Percentiles rank a stretch among this genome's conserved stretches.
phyloP scores from a whole-genome alignment of 1,284 basidiomycete species.

The Spongispora temasekensis region DNA sequence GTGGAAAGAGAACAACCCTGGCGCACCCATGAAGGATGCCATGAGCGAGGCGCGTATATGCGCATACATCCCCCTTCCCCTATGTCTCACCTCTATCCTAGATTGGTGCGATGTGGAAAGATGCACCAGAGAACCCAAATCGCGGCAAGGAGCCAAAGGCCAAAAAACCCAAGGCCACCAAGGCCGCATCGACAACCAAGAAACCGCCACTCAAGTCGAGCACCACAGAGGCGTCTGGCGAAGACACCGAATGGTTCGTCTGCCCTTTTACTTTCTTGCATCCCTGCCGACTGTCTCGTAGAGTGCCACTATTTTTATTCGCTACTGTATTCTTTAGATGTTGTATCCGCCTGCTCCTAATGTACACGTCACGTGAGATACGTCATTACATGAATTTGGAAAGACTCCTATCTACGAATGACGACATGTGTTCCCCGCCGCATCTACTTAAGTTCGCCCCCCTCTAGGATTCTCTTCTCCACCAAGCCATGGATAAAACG shows the following conservation, averaged over 20 bases:
- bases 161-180: constrained; percentile 40
- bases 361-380: constrained; percentile 4
- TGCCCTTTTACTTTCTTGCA: neutral
- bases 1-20: constrained; percentile 55
- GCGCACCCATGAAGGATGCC: constrained; percentile 48
- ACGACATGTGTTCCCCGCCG: neutral
- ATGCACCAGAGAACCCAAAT: constrained; percentile 61
- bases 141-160: constrained; percentile 49
- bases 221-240: constrained; percentile 26
- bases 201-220: constrained; percentile 23
- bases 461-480: neutral
- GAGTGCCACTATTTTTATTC: constrained; percentile 6
- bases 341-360: constrained; percentile 4
- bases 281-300: constrained; percentile 6
- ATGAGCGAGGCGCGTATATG: constrained; percentile 51
- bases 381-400: constrained; percentile 5
- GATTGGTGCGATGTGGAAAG: constrained; percentile 56
- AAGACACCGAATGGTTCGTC: constrained; percentile 26
- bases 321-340: neutral
- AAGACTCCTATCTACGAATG: constrained; percentile 19
- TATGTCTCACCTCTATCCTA: constrained; percentile 27
- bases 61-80: constrained; percentile 12
- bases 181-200: neutral
- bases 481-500: constrained; percentile 52
- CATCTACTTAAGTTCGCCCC: constrained; percentile 1